phyloP scores from a whole-genome alignment of 2,329 filamentous ascomycete genomes.

The Alternaria burnsii region DNA sequence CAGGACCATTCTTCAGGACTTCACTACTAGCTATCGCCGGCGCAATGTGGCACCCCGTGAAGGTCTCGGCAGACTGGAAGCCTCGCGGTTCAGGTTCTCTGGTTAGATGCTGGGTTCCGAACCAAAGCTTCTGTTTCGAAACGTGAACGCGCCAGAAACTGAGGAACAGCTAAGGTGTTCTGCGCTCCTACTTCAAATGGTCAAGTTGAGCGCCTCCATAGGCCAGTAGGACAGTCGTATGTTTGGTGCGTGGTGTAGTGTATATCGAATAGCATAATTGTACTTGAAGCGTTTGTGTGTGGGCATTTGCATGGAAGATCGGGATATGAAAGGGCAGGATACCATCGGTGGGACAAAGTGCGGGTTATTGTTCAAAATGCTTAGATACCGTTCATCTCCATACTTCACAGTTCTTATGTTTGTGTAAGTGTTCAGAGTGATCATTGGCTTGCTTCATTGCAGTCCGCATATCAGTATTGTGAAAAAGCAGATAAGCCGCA shows the following conservation, averaged over 20 bases:
- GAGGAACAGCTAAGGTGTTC: neutral
- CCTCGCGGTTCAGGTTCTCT: slow-evolving; percentile 82
- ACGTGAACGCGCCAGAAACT: neutral
- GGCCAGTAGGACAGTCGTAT: neutral
- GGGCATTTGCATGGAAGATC: slow-evolving; percentile 29
- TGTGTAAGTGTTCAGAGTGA: neutral
- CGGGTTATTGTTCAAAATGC: slow-evolving; percentile 4
- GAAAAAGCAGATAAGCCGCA: neutral
- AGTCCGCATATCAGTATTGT: neutral
- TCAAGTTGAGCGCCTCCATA: neutral
- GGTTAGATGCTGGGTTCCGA: slow-evolving; percentile 37
- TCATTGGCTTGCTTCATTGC: neutral
- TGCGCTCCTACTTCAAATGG: slow-evolving; percentile 1
- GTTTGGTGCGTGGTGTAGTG: slow-evolving; percentile 12
- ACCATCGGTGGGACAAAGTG: slow-evolving; percentile 15
- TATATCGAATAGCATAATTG: slow-evolving; percentile 24
- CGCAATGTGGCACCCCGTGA: slow-evolving; percentile 95
- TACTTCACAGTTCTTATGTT: neutral
- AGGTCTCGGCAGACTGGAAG: slow-evolving; percentile 86
- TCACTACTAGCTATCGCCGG: slow-evolving; percentile 92
- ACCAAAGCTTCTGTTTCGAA: slow-evolving; percentile 12
- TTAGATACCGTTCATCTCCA: slow-evolving; percentile 11
- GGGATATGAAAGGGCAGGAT: slow-evolving; percentile 18
- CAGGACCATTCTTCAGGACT: slow-evolving; percentile 87
- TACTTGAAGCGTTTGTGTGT: slow-evolving; percentile 28